Conservation (phyloP, 805 yeast genomes). For the Dipodascus geniculatus region DNA sequence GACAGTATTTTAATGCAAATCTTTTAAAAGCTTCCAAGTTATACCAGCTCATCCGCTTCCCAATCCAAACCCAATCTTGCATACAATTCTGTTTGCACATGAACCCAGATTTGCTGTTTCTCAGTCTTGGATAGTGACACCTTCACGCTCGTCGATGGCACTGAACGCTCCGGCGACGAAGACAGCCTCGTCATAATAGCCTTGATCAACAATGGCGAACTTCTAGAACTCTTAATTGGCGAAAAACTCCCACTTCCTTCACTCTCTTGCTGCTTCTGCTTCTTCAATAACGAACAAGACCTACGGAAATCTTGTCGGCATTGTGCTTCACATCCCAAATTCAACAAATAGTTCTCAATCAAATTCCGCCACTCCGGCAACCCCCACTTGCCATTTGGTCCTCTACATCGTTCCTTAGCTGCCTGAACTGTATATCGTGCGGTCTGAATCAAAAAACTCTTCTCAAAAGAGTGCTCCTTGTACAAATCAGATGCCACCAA, state of each 20-base stretch:
- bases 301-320: constrained; percentile 53
- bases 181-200: constrained; percentile 23
- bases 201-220: constrained; percentile 21
- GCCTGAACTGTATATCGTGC: constrained; percentile 51
- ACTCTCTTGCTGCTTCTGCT: constrained; percentile 10
- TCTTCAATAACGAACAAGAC: constrained; percentile 25
- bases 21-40: background rate
- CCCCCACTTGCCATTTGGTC: constrained; percentile 21
- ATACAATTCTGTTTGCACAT: constrained; percentile 50
- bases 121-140: constrained; percentile 38
- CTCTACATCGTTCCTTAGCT: constrained; percentile 26
- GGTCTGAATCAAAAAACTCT: constrained; percentile 41
- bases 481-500: constrained; percentile 54
- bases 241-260: constrained; percentile 1
- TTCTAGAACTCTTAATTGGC: background rate
- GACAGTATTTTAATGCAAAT: background rate
- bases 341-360: constrained; percentile 55
- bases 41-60: constrained; percentile 27
- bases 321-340: constrained; percentile 59
- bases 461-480: constrained; percentile 47
- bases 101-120: constrained; percentile 49
- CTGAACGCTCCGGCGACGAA: constrained; percentile 19
- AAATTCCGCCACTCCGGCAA: constrained; percentile 63
- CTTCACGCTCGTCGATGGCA: constrained; percentile 14
- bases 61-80: constrained; percentile 48